phyloP scores from a whole-genome alignment of 108 stramenopile genomes.

The Cyclotella atomus region DNA sequence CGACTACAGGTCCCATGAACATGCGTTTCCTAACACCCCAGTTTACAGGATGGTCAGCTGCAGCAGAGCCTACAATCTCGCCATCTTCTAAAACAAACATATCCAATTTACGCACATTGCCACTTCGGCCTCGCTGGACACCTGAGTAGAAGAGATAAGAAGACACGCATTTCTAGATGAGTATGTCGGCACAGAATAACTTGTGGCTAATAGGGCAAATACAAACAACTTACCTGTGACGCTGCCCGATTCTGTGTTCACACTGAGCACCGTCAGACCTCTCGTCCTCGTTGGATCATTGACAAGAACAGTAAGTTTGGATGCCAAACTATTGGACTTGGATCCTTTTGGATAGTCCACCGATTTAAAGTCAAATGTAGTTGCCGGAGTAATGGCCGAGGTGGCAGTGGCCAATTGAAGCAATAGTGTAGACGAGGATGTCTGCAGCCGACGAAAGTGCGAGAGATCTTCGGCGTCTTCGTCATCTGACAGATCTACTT shows the following conservation, averaged over 20 bases:
- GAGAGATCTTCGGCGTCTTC: background rate
- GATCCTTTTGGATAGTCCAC: background rate
- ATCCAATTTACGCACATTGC: slow-evolving; percentile 12
- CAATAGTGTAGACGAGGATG: background rate
- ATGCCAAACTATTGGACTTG: too few species aligned
- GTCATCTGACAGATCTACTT: slow-evolving; percentile 1
- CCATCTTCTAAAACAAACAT: background rate
- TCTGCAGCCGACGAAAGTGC: slow-evolving; percentile 3
- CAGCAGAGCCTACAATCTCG: background rate
- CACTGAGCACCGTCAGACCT: background rate
- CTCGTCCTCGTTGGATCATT: slow-evolving; percentile 5
- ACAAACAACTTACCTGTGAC: too few species aligned
- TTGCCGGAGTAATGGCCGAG: background rate
- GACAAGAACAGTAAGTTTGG: background rate
- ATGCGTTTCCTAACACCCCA: background rate
- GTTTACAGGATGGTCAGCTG: background rate
- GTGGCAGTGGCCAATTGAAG: slow-evolving; percentile 4
- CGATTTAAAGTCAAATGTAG: slow-evolving; percentile 1
- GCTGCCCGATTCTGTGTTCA: background rate
- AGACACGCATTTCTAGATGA: too few species aligned
- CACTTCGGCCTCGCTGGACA: background rate
- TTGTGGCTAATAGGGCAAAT: too few species aligned
- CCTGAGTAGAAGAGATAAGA: too few species aligned
- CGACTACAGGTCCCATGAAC: background rate
- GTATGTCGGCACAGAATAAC: too few species aligned